Conservation (phyloP, 257 asterid genomes). For the Ballota nigra region DNA sequence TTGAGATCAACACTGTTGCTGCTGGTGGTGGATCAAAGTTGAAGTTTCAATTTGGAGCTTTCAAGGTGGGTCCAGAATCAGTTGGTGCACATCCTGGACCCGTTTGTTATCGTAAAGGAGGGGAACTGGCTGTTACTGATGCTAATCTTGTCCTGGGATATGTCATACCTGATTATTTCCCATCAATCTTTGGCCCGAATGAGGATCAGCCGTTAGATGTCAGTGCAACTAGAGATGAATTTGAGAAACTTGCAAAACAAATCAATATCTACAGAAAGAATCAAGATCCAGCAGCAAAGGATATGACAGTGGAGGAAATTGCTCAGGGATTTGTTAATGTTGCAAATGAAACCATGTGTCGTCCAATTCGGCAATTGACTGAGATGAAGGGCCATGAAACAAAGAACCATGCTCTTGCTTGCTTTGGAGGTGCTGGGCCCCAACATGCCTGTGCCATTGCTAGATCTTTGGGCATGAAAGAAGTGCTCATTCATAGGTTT, state of each 20-base stretch:
- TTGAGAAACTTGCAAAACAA: constrained; percentile 71
- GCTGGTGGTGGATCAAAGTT: constrained; percentile 99
- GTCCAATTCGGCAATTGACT: constrained; percentile 90
- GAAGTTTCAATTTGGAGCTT: constrained; percentile 90
- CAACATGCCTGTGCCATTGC: constrained; percentile 99
- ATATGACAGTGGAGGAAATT: constrained; percentile 89
- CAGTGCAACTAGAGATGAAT: constrained; percentile 60
- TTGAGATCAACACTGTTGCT: constrained; percentile 95
- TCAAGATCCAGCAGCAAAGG: constrained; percentile 67
- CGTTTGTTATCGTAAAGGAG: constrained; percentile 93
- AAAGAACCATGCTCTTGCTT: constrained; percentile 87
- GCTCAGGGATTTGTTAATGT: constrained; percentile 90
- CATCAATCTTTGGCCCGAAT: constrained; percentile 88
- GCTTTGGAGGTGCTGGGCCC: constrained; percentile 99
- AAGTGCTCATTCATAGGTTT: constrained; percentile 78
- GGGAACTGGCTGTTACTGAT: constrained; percentile 88
- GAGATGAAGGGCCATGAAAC: constrained; percentile 99
- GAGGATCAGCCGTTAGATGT: constrained; percentile 84
- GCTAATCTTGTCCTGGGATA: constrained; percentile 90
- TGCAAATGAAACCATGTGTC: constrained; percentile 97
- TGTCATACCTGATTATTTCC: constrained; percentile 82
- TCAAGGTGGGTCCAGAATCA: constrained; percentile 95
- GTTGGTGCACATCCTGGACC: constrained; percentile 99
- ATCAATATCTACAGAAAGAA: constrained; percentile 68
- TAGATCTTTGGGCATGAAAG: constrained; percentile 93